Conservation (phyloP, 139 green algal species). For the Zygnema circumcarinatum region DNA sequence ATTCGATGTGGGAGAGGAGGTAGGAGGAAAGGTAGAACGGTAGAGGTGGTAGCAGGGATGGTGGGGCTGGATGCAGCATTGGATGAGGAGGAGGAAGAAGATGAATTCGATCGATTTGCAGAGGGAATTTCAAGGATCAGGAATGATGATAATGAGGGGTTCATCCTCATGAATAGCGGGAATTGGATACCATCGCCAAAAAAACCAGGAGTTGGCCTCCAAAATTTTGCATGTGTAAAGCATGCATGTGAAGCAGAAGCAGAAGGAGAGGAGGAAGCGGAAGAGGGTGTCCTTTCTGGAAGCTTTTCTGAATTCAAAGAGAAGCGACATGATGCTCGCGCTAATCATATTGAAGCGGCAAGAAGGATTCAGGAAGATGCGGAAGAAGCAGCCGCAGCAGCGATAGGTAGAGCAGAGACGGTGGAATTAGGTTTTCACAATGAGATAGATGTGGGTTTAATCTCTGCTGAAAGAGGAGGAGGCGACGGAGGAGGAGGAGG, state of each 20-base stretch:
- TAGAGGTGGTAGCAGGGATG: neutral
- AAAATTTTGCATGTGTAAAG: too few species aligned
- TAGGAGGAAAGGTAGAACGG: too few species aligned
- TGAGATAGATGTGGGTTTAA: too few species aligned
- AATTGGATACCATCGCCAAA: neutral
- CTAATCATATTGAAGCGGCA: neutral
- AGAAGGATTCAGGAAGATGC: neutral
- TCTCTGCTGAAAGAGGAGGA: too few species aligned
- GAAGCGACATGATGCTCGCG: neutral
- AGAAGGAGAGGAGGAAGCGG: neutral
- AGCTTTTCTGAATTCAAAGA: neutral
- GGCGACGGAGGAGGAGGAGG: too few species aligned
- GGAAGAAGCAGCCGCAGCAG: too few species aligned
- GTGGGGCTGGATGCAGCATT: conserved; percentile 1
- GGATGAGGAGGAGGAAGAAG: conserved; percentile 7
- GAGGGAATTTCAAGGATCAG: neutral
- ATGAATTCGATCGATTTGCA: conserved; percentile 6
- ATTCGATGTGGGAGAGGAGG: neutral
- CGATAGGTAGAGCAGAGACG: too few species aligned
- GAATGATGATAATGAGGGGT: neutral
- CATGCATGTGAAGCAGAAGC: too few species aligned
- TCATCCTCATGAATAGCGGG: neutral
- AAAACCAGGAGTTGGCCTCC: neutral
- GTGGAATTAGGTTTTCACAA: too few species aligned
- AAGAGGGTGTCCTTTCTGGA: neutral